phyloP scores from a whole-genome alignment of 768 basidiomycete species.

The Suillus sp. region DNA sequence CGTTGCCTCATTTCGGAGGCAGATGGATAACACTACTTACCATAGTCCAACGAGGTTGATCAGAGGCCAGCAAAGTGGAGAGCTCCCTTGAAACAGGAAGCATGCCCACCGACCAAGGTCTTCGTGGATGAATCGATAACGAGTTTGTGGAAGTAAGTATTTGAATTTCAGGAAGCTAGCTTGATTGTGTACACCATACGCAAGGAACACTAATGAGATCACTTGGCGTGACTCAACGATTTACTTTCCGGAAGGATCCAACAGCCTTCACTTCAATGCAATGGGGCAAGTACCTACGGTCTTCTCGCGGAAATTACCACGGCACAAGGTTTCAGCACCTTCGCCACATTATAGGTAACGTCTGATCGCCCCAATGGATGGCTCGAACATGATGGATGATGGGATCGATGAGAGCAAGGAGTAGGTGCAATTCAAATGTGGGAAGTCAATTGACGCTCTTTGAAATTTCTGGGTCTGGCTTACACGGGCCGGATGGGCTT shows the following conservation, averaged over 20 bases:
- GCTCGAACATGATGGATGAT: neutral
- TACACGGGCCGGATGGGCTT: neutral
- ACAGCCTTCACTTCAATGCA: neutral
- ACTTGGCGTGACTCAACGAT: neutral
- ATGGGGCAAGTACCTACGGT: neutral
- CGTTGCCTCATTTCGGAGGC: conserved; percentile 10
- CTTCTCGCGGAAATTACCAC: neutral
- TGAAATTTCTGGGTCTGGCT: neutral
- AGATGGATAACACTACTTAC: conserved; percentile 2
- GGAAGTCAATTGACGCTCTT: neutral
- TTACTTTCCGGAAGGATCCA: neutral
- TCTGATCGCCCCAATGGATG: neutral
- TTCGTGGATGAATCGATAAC: conserved; percentile 8
- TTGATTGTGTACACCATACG: neutral
- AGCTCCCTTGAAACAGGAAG: neutral
- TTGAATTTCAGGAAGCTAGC: neutral
- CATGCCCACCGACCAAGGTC: neutral
- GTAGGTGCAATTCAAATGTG: neutral
- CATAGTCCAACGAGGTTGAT: neutral
- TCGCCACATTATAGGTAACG: neutral
- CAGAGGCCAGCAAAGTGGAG: neutral
- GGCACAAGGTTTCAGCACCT: neutral
- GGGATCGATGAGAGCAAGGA: neutral
- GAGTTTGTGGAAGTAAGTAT: neutral
- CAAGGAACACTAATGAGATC: neutral